Evolutionary conservation across 176 grass and related monocot genomes (phyloP), one percentile per base, ranked within the genome.

Genomic region (Dactylis glomerata): DNA sequence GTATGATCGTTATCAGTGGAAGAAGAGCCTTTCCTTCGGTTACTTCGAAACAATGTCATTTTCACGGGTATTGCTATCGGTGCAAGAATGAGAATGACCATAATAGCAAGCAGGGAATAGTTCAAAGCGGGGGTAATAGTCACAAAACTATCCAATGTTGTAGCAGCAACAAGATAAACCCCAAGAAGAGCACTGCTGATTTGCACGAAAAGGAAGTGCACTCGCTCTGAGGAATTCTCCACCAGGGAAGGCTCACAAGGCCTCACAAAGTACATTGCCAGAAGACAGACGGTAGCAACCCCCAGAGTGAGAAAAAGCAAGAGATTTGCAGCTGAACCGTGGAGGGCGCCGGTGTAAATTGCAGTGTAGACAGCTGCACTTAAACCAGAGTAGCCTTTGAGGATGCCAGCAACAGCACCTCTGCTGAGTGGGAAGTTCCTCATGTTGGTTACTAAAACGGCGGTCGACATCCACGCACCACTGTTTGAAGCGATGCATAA

Each of bases 391-490:
- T 98, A 95, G 10, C 96, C 93, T 79, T 98, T 98, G 33, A 98
- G 87, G 72, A 98, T 95, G 37, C 93, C 96, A 52, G 93, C 93
- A 66, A 98, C 96, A 28, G 87, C 81, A 19, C 96, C 96, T 81
- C 96, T 91, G 36, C 91, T 93, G 28, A 95, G 83, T 75, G 96
- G 96, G 83, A 98, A 98, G 62, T 98, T 98, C 83, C 93, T 89
- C 96, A 98, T 98, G 68, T 95, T 98, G 68, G 96, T 98, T 61
- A 98, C 93, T 2, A 95, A 72, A 44, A 82, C 92, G 4, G 88
- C 91, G 46, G 96, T 98, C 2, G 73, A 91, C 30, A 98, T 42
- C 96, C 96, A 98, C 16, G 96, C 93, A 5, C 91, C 85, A 34
- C 96, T 86, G 75, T 98, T 98, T 38, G 93, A 86, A 47, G 81